Evolutionary conservation across 2,329 filamentous ascomycete genomes (phyloP), one percentile per base, ranked within the genome.

Genomic region (Pseudogymnoascus sp.): DNA sequence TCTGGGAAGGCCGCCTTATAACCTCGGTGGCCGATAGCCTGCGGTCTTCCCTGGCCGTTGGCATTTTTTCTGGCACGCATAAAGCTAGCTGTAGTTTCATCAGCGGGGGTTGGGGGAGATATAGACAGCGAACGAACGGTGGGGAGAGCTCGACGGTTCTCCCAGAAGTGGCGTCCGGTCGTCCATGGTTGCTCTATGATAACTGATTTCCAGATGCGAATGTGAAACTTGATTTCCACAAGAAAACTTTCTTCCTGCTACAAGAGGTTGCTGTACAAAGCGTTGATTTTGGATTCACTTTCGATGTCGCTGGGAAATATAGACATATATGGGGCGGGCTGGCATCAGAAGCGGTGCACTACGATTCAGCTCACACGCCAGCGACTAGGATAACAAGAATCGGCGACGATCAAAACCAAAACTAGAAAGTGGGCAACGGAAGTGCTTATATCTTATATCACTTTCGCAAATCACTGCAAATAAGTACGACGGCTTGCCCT

Each of bases 1-100:
- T 97, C 93, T 0, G 93, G 91, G 67, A 82, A 90, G 60, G 81
- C 80, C 0, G 86, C 85, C 72, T 90, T 93, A 80, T 87, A 91
- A 48, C 90, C 90, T 63, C 90, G 81, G 76, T 93, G 90, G 1
- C 88, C 89, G 66, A 94, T 91, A 62, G 85, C 82, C 72, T 91
- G 88, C 1, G 90, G 90, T 59, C 85, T 73, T 59, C 68, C 64
- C 61, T 65, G 66, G 39, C 70, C 71, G 33, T 64, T 58, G 9
- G 63, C 60, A 42, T 65, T 63, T 38, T 63, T 62, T 58, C 65
- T 68, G 13, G 68, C 67, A 17, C 59, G 62, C 2, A 66, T 66
- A 60, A 73, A 72, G 13, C 58, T 58, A 61, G 70, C 69, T 71
- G 59, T 36, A 41, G 27, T 41, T 10, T 21, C 35, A 31, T 68